Evolutionary conservation across 176 grass and related monocot species (phyloP).

Genomic region (maize (Zea mays)): Zm-B73-REFERENCE-NAM-5.0 NC_050097.1:150739501-150740000

Average conservation of each 20-base stretch:
- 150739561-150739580: no score
- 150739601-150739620: no score
- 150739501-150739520: no score
- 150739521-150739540: no score
- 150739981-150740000: not conserved
- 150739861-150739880: slow-evolving; percentile 58
- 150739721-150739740: slow-evolving; percentile 97
- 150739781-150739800: slow-evolving; percentile 91
- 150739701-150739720: slow-evolving; percentile 90
- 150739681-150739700: slow-evolving; percentile 92
- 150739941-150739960: slow-evolving; percentile 70
- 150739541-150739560: no score
- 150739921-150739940: slow-evolving; percentile 61
- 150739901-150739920: not conserved
- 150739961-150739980: slow-evolving; percentile 18
- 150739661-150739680: slow-evolving; percentile 15
- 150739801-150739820: slow-evolving; percentile 81
- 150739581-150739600: no score
- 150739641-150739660: no score
- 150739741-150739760: slow-evolving; percentile 86
- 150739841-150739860: slow-evolving; percentile 82
- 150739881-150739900: slow-evolving; percentile 45
- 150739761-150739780: slow-evolving; percentile 79
- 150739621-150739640: no score
- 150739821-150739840: slow-evolving; percentile 94